Percentiles rank a stretch among this genome's conserved stretches.
These are phyloP conservation scores for Nannizziopsis arthrosporioides DNA, from an alignment of 2,329 filamentous ascomycete species.

Conservation along the genomic window DNA sequence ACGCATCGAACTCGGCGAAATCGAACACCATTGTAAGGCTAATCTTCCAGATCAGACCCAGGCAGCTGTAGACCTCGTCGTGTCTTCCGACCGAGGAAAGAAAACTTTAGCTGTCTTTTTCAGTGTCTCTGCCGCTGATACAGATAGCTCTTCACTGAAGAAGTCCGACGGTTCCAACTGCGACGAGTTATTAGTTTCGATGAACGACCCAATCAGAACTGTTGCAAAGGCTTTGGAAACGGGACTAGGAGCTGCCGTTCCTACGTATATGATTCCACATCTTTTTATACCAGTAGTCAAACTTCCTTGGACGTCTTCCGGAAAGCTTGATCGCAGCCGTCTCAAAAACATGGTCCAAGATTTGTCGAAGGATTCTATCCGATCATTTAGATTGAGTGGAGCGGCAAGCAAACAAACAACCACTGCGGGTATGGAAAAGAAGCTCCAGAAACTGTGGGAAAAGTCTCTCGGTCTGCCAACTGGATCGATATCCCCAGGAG, in stretches of 20 bases:
- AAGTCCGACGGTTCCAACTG: constrained; percentile 11
- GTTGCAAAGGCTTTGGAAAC: constrained; percentile 13
- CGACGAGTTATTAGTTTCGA: constrained; percentile 13
- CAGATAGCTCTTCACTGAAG: background rate
- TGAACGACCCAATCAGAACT: constrained; percentile 11
- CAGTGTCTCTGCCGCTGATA: background rate
- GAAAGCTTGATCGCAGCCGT: constrained; percentile 26
- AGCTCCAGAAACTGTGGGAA: constrained; percentile 14
- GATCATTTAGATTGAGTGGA: constrained; percentile 10
- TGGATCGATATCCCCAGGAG: constrained; percentile 11
- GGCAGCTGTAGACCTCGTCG: constrained; percentile 14
- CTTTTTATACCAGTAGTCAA: constrained; percentile 27
- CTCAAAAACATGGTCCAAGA: constrained; percentile 21
- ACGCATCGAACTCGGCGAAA: constrained; percentile 24
- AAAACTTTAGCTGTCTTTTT: constrained; percentile 15
- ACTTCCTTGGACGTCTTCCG: constrained; percentile 30
- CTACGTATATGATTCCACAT: constrained; percentile 30
- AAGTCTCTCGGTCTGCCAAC: constrained; percentile 8
- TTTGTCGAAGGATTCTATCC: constrained; percentile 13
- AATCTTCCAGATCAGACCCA: constrained; percentile 11
- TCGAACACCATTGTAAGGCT: constrained; percentile 19
- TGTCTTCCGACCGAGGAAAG: constrained; percentile 12
- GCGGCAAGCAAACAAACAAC: constrained; percentile 5
- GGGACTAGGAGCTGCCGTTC: constrained; percentile 15
- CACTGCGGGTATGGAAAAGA: constrained; percentile 9